Evolutionary conservation across 306 rosid species (phyloP).

Genomic region (Vachellia collinsii): DNA sequence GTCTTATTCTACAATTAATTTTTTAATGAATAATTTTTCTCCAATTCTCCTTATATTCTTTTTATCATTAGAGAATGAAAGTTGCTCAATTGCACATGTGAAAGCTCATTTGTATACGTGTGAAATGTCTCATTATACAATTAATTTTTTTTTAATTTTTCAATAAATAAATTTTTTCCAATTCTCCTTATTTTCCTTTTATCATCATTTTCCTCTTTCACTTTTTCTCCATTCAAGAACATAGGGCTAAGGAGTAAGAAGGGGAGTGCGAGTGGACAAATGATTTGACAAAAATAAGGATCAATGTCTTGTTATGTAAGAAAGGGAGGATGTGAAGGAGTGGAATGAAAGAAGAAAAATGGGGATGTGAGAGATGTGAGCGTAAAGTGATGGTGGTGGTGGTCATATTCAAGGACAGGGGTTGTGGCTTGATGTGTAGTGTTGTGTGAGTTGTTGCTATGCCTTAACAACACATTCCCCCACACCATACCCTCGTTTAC

Average conservation of each 20-base stretch:
- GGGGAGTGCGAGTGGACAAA: not conserved
- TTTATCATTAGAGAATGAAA: no score
- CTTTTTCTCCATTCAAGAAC: no score
- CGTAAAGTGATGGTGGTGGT: not conserved
- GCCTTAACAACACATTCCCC: not conserved
- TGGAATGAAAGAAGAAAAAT: not conserved
- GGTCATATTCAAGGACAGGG: not conserved
- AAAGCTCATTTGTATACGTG: no score
- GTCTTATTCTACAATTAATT: no score
- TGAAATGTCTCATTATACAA: no score
- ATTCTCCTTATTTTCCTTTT: no score
- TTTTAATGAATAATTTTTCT: no score
- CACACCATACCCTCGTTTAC: conserved; percentile 47
- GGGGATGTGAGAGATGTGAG: not conserved
- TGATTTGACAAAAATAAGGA: not conserved
- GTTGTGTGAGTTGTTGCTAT: conserved; percentile 17
- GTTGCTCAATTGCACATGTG: no score
- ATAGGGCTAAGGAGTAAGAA: not conserved
- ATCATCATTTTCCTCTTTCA: no score
- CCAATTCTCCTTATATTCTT: no score
- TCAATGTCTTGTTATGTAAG: not conserved
- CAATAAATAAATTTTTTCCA: no score
- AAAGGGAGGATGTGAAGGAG: not conserved
- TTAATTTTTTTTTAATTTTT: no score
- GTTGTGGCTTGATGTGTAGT: not conserved